Evolutionary conservation across 305 asterid genomes (phyloP).

Genomic region (Fraxinus velutina): DNA sequence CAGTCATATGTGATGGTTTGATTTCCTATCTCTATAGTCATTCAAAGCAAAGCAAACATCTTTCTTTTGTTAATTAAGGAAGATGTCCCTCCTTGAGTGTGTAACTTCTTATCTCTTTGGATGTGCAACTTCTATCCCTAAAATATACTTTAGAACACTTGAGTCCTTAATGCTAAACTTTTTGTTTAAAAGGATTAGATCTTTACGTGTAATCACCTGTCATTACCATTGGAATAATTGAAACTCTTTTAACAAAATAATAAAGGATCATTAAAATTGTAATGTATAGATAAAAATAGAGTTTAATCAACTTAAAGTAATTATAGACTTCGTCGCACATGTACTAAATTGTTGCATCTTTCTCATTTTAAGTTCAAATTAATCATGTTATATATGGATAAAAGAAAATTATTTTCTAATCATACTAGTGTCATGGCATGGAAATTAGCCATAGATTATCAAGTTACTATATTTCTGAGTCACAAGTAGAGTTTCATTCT

Average conservation of each 20-base stretch:
- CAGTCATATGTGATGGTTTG: background rate
- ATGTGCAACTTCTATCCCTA: background rate
- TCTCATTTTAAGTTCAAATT: background rate
- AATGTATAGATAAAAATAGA: background rate
- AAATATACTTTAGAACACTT: background rate
- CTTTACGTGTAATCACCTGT: background rate
- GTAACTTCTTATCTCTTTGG: background rate
- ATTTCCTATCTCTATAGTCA: background rate
- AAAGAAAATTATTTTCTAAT: background rate
- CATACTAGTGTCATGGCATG: background rate
- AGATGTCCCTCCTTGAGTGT: background rate
- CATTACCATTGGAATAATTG: background rate
- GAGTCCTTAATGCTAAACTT: background rate
- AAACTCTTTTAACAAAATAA: background rate
- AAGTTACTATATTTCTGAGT: background rate
- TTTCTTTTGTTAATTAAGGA: background rate
- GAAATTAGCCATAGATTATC: no score
- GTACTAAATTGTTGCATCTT: background rate
- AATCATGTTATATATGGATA: background rate
- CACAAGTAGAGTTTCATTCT: background rate
- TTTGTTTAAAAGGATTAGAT: background rate
- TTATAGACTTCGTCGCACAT: background rate
- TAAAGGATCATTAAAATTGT: background rate
- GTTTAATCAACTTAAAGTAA: background rate
- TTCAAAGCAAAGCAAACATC: background rate